Percentiles rank a stretch among this genome's conserved stretches.
Evolutionary conservation across 2,329 filamentous ascomycete species (phyloP).

Genomic region (Camillea tinctor): DNA sequence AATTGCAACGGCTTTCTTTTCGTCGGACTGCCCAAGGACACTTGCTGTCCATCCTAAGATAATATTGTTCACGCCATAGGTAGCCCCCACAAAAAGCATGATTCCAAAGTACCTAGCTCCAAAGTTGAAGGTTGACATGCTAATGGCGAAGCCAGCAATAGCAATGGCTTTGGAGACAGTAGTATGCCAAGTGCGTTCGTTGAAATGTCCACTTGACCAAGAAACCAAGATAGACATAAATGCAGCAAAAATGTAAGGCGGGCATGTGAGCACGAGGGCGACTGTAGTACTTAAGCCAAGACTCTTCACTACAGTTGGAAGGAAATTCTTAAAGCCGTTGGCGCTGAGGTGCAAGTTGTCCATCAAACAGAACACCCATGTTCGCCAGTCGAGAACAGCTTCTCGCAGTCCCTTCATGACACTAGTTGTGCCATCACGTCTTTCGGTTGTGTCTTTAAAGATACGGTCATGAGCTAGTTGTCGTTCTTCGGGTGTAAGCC

Average conservation of each 20-base stretch:
- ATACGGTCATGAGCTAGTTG: slow-evolving; percentile 41
- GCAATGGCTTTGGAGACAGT: slow-evolving; percentile 40
- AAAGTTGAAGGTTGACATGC: slow-evolving; percentile 26
- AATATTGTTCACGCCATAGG: slow-evolving; percentile 44
- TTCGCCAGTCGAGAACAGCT: slow-evolving; percentile 41
- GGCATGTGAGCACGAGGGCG: slow-evolving; percentile 48
- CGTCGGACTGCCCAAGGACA: slow-evolving; percentile 43
- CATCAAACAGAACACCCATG: slow-evolving; percentile 46
- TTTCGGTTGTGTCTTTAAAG: slow-evolving; percentile 31
- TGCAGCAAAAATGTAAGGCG: slow-evolving; percentile 33
- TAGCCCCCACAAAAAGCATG: slow-evolving; percentile 38
- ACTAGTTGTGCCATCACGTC: slow-evolving; percentile 31
- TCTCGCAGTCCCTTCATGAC: slow-evolving; percentile 41
- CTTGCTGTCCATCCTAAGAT: slow-evolving; percentile 43
- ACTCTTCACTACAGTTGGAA: slow-evolving; percentile 39
- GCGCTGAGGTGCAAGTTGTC: slow-evolving; percentile 41
- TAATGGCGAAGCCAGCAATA: slow-evolving; percentile 32
- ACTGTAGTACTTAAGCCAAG: slow-evolving; percentile 43
- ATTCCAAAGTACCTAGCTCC: slow-evolving; percentile 34
- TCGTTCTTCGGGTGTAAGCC: slow-evolving; percentile 44
- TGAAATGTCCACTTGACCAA: slow-evolving; percentile 43
- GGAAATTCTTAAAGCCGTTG: slow-evolving; percentile 29
- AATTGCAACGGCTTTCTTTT: slow-evolving; percentile 46
- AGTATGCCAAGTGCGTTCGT: slow-evolving; percentile 49
- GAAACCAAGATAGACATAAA: slow-evolving; percentile 38